phyloP scores from a whole-genome alignment of 2,329 filamentous ascomycete genomes.

The Tolypocladium paradoxum region DNA sequence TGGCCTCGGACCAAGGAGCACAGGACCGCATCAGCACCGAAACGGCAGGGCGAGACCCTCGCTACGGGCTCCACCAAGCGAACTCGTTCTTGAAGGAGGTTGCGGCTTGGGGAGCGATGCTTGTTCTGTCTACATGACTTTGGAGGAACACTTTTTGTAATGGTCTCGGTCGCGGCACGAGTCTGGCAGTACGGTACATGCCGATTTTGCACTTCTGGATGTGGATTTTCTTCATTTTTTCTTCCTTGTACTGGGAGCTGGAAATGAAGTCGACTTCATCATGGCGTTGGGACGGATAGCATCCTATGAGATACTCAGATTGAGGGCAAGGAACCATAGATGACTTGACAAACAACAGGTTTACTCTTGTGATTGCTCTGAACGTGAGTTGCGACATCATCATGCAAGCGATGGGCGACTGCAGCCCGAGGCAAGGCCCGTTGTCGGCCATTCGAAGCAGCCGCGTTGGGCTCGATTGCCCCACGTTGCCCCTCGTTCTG shows the following conservation, averaged over 20 bases:
- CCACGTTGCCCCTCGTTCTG: conserved; percentile 1
- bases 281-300: not conserved
- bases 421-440: not conserved
- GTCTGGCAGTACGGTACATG: not conserved
- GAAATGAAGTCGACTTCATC: not conserved
- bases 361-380: not conserved
- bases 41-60: conserved; percentile 27
- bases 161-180: not conserved
- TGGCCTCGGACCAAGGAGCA: conserved; percentile 56
- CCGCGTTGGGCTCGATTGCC: not conserved
- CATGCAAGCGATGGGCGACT: not conserved
- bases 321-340: not conserved
- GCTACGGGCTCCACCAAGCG: conserved; percentile 22
- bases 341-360: not conserved
- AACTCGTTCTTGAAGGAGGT: conserved; percentile 18
- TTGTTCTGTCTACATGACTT: not conserved
- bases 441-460: not conserved
- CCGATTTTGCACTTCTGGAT: conserved; percentile 1
- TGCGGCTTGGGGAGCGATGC: not conserved
- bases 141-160: not conserved
- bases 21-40: conserved; percentile 30
- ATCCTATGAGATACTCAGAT: conserved; percentile 1
- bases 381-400: not conserved
- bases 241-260: not conserved
- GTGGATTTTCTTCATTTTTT: conserved; percentile 3